Evolutionary conservation across 2,329 filamentous ascomycete genomes (phyloP).

Genomic region (Pseudogymnoascus sp.): DNA sequence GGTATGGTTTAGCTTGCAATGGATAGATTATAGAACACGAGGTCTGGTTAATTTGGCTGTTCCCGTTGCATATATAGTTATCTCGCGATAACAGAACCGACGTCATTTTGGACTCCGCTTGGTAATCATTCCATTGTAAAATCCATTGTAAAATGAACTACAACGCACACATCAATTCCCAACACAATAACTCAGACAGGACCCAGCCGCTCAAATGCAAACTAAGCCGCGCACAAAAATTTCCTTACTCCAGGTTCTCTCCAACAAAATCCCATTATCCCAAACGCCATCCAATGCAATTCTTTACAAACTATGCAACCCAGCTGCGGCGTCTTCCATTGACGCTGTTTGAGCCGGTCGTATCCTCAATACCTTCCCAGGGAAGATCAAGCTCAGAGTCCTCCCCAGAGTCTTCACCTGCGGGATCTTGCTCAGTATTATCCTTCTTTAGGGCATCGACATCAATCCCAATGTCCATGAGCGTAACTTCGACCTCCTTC

Average conservation of each 20-base stretch:
- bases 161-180: background rate
- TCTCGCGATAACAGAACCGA: background rate
- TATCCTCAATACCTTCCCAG: conserved; percentile 20
- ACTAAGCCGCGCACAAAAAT: conserved; percentile 1
- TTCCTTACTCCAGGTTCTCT: background rate
- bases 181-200: background rate
- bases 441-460: conserved; percentile 1
- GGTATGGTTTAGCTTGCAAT: background rate
- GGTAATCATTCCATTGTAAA: background rate
- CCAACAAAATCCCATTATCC: background rate
- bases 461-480: conserved; percentile 38
- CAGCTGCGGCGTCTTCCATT: background rate
- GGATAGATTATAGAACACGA: background rate
- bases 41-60: background rate
- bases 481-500: conserved; percentile 55
- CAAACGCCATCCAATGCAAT: background rate
- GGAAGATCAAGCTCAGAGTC: conserved; percentile 16
- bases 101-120: background rate
- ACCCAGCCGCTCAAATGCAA: background rate
- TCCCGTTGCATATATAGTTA: background rate
- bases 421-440: background rate
- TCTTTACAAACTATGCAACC: background rate
- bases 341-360: conserved; percentile 7
- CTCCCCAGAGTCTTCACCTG: conserved; percentile 8
- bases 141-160: background rate